Evolutionary conservation across 495 filamentous ascomycete genomes (phyloP).

Genomic region (Xylaria sp.): DNA sequence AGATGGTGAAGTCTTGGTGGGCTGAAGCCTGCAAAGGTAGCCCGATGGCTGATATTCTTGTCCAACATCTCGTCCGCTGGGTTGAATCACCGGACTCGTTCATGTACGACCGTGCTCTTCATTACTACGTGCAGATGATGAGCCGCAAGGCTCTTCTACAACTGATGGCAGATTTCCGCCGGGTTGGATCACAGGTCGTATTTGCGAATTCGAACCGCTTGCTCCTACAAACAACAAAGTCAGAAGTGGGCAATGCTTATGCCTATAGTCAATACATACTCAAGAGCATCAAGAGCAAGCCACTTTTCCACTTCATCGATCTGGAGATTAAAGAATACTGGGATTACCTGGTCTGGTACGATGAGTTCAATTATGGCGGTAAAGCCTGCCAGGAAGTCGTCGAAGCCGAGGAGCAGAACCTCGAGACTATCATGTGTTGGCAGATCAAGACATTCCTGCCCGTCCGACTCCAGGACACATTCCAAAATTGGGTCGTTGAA

Average conservation of each 20-base stretch:
- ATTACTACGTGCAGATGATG: constrained; percentile 98
- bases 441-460: constrained; percentile 92
- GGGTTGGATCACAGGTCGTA: constrained; percentile 91
- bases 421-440: constrained; percentile 98
- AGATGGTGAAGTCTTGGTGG: constrained; percentile 99
- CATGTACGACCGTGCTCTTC: constrained; percentile 93
- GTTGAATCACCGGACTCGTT: constrained; percentile 90
- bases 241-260: constrained; percentile 95
- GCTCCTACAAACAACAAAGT: constrained; percentile 93
- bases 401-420: constrained; percentile 80
- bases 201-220: constrained; percentile 90
- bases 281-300: constrained; percentile 93
- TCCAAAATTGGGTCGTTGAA: constrained; percentile 92
- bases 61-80: constrained; percentile 97
- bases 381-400: constrained; percentile 86
- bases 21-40: constrained; percentile 89
- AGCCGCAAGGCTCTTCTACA: constrained; percentile 95
- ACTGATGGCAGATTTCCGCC: constrained; percentile 94
- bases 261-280: constrained; percentile 97
- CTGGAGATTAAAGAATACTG: constrained; percentile 98
- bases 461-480: constrained; percentile 76
- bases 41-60: constrained; percentile 96
- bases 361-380: constrained; percentile 97
- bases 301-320: constrained; percentile 96
- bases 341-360: constrained; percentile 99